A percentile compares a stretch with the other conserved stretches of the same genome.
phyloP scores from a whole-genome alignment of 2,329 filamentous ascomycete species.

The Coniella lustricola region DNA sequence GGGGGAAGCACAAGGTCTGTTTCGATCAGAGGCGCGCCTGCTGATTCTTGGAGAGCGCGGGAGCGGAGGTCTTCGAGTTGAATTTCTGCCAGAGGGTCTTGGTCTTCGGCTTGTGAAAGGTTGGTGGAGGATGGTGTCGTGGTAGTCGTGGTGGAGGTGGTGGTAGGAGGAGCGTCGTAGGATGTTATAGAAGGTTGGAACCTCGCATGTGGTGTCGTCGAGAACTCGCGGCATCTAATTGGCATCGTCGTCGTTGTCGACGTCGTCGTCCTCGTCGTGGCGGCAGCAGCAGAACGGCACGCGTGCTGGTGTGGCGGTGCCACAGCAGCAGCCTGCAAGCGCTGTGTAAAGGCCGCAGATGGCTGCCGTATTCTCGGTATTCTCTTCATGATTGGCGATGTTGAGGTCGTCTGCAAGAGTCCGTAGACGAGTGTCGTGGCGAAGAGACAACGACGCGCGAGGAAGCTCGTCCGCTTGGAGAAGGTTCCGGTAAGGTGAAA shows the following conservation, averaged over 20 bases:
- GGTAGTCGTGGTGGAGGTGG: not conserved
- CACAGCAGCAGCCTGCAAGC: slow-evolving; percentile 9
- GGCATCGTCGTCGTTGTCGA: no score
- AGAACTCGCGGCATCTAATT: slow-evolving; percentile 11
- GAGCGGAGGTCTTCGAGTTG: not conserved
- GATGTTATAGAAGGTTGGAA: not conserved
- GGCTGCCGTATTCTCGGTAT: slow-evolving; percentile 14
- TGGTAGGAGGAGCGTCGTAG: not conserved
- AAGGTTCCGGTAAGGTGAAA: slow-evolving; percentile 9
- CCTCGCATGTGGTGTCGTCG: slow-evolving; percentile 7
- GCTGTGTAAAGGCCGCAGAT: slow-evolving; percentile 9
- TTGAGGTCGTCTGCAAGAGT: no score
- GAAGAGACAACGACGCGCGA: not conserved
- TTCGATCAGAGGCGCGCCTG: not conserved
- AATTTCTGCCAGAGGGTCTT: not conserved
- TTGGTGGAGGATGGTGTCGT: not conserved
- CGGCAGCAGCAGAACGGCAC: not conserved
- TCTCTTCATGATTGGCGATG: slow-evolving; percentile 8
- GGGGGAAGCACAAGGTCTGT: slow-evolving; percentile 23
- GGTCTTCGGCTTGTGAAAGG: not conserved
- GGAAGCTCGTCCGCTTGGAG: slow-evolving; percentile 2
- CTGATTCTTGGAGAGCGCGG: not conserved
- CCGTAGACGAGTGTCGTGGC: not conserved
- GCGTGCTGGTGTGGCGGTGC: not conserved
- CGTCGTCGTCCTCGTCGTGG: not conserved